A percentile compares a stretch with the other conserved stretches of the same genome.
Evolutionary conservation across 768 basidiomycete species (phyloP).

Genomic region (Boletus sp.): DNA sequence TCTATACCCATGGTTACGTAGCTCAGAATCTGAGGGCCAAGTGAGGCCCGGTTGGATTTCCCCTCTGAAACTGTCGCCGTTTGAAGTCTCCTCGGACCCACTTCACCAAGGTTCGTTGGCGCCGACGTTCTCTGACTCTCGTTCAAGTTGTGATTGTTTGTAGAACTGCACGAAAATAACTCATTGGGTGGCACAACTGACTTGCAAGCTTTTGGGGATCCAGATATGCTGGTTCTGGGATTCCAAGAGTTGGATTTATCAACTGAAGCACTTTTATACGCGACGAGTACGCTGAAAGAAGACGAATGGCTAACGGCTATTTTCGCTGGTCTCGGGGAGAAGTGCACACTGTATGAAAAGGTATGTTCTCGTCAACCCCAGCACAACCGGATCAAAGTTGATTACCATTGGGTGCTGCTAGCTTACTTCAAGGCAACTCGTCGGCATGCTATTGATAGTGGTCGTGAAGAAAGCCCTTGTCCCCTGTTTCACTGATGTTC

Average conservation of each 20-base stretch:
- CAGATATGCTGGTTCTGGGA: constrained; percentile 71
- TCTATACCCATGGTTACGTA: constrained; percentile 62
- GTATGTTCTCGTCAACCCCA: constrained; percentile 30
- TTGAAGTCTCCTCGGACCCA: constrained; percentile 25
- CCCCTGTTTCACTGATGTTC: constrained; percentile 52
- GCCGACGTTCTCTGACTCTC: neutral
- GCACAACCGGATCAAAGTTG: neutral
- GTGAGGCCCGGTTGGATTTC: constrained; percentile 29
- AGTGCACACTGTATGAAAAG: constrained; percentile 62
- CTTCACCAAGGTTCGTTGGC: constrained; percentile 22
- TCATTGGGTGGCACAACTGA: constrained; percentile 7
- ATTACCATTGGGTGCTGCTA: constrained; percentile 25
- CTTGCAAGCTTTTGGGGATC: constrained; percentile 36
- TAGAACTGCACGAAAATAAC: constrained; percentile 9
- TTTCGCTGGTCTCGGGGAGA: constrained; percentile 71
- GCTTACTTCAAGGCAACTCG: constrained; percentile 76
- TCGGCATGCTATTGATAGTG: constrained; percentile 76
- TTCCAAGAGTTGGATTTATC: constrained; percentile 84
- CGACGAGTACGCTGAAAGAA: constrained; percentile 58
- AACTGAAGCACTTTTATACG: constrained; percentile 73
- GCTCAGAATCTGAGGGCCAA: constrained; percentile 5
- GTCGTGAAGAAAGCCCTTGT: constrained; percentile 56
- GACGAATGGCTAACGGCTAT: constrained; percentile 70
- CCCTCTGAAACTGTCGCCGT: constrained; percentile 38
- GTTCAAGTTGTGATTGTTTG: neutral